Percentiles rank a stretch among this genome's conserved stretches.
phyloP scores from a whole-genome alignment of 2,329 filamentous ascomycete species.

The Didymella exigua region DNA sequence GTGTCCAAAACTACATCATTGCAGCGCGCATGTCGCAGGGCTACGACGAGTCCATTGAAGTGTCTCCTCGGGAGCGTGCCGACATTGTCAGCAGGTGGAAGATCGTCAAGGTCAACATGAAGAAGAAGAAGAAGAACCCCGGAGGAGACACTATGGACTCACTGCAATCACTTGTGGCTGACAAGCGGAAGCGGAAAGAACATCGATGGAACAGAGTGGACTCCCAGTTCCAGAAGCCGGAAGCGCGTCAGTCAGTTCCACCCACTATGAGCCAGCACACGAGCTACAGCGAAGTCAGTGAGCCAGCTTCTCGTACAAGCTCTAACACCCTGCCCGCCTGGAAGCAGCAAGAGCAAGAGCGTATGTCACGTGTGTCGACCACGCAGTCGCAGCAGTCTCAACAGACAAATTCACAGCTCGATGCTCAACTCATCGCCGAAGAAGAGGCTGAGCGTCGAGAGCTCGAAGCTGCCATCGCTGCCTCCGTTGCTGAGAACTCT shows the following conservation, averaged over 20 bases:
- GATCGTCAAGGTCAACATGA: constrained; percentile 63
- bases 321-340: constrained; percentile 23
- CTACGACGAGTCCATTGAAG: constrained; percentile 64
- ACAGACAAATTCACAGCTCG: constrained; percentile 19
- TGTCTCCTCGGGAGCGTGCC: constrained; percentile 63
- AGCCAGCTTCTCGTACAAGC: constrained; percentile 23
- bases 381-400: constrained; percentile 20
- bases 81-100: constrained; percentile 72
- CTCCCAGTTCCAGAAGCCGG: constrained; percentile 25
- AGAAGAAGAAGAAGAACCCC: constrained; percentile 61
- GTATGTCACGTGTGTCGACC: constrained; percentile 29
- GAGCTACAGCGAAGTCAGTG: constrained; percentile 20
- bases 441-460: constrained; percentile 60
- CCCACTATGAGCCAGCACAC: constrained; percentile 19
- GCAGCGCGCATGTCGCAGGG: constrained; percentile 78
- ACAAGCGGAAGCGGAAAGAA: constrained; percentile 42
- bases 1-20: constrained; percentile 78
- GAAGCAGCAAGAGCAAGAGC: constrained; percentile 29
- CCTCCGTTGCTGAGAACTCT: constrained; percentile 69
- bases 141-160: constrained; percentile 56
- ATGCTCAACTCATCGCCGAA: constrained; percentile 30
- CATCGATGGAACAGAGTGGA: constrained; percentile 41
- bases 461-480: constrained; percentile 73
- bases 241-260: constrained; percentile 24
- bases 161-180: constrained; percentile 51